Percentiles rank a stretch among this genome's conserved stretches.
phyloP scores from a whole-genome alignment of 75 land plant genomes.

The Selaginella moellendorffii region DNA sequence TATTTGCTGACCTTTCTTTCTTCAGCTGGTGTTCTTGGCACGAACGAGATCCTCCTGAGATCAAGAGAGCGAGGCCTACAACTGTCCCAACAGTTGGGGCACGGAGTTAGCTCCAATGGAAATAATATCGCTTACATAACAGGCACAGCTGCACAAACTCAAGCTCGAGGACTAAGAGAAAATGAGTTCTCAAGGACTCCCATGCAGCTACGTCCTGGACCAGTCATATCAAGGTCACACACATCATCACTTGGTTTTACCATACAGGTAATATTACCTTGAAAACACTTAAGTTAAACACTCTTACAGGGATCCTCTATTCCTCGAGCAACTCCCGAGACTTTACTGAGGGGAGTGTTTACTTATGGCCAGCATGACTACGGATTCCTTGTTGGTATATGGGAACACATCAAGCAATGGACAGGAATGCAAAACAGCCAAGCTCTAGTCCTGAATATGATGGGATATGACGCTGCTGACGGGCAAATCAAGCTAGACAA shows the following conservation, averaged over 20 bases:
- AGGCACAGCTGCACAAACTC: slow-evolving; percentile 25
- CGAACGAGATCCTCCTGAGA: slow-evolving; percentile 26
- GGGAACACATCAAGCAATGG: slow-evolving; percentile 20
- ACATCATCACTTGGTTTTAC: slow-evolving; percentile 41
- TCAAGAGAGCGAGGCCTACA: slow-evolving; percentile 28
- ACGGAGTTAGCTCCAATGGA: slow-evolving; percentile 37
- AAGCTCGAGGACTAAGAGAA: slow-evolving; percentile 22
- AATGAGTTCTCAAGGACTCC: slow-evolving; percentile 14
- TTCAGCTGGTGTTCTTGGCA: slow-evolving; percentile 41
- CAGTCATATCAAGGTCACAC: slow-evolving; percentile 28
- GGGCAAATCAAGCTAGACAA: slow-evolving; percentile 28
- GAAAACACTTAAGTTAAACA: not conserved
- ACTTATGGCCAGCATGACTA: slow-evolving; percentile 20
- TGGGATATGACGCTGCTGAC: slow-evolving; percentile 31
- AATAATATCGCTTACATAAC: slow-evolving; percentile 27
- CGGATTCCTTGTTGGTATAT: slow-evolving; percentile 30
- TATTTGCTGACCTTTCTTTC: not conserved
- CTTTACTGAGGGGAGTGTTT: too few relatives aligned
- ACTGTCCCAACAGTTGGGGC: slow-evolving; percentile 30
- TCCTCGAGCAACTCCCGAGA: too few relatives aligned
- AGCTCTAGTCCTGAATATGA: slow-evolving; percentile 27
- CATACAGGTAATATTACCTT: slow-evolving; percentile 35
- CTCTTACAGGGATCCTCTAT: too few relatives aligned
- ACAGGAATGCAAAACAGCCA: slow-evolving; percentile 12
- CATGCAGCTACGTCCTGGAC: slow-evolving; percentile 29